These are phyloP conservation scores for Aspergillus pseudoglaucus DNA, from an alignment of 2,329 filamentous ascomycete species.

Conservation along the genomic window DNA sequence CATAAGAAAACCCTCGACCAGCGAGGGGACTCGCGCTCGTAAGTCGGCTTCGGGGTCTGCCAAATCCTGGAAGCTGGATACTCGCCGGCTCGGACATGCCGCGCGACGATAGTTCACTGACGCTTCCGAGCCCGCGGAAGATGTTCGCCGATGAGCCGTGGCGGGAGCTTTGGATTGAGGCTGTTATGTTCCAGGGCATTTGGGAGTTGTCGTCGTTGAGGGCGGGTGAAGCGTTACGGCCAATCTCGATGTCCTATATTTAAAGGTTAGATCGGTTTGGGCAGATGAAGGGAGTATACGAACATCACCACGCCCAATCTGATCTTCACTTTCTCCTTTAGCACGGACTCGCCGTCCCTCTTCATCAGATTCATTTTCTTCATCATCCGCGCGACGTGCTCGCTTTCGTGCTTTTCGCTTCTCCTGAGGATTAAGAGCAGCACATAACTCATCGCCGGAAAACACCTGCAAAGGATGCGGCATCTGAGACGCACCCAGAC, in stretches of 20 bases:
- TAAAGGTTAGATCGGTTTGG: neutral
- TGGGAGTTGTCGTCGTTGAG: constrained; percentile 61
- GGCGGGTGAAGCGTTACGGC: constrained; percentile 59
- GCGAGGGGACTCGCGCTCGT: constrained; percentile 57
- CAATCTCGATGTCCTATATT: constrained; percentile 56
- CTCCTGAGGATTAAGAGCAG: constrained; percentile 37
- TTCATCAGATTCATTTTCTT: constrained; percentile 18
- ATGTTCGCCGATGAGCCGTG: constrained; percentile 32
- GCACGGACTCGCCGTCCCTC: constrained; percentile 33
- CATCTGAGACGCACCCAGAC: constrained; percentile 35
- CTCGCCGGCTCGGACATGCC: constrained; percentile 13
- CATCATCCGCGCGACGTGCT: constrained; percentile 11
- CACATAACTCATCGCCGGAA: constrained; percentile 50
- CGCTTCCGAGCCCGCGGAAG: constrained; percentile 29
- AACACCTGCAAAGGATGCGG: constrained; percentile 53
- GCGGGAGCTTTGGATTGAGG: constrained; percentile 49
- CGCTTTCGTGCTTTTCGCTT: constrained; percentile 22
- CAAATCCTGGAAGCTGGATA: constrained; percentile 19
- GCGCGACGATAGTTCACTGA: constrained; percentile 28
- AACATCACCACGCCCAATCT: constrained; percentile 31
- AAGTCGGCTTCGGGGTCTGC: constrained; percentile 45
- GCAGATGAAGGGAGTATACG: constrained; percentile 1
- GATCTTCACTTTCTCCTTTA: constrained; percentile 28
- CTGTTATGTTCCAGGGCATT: constrained; percentile 64
- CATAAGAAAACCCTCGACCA: constrained; percentile 40